These are phyloP conservation scores for Zarea fungicola DNA, from an alignment of 2,329 filamentous ascomycete species.

Conservation along the genomic window DNA sequence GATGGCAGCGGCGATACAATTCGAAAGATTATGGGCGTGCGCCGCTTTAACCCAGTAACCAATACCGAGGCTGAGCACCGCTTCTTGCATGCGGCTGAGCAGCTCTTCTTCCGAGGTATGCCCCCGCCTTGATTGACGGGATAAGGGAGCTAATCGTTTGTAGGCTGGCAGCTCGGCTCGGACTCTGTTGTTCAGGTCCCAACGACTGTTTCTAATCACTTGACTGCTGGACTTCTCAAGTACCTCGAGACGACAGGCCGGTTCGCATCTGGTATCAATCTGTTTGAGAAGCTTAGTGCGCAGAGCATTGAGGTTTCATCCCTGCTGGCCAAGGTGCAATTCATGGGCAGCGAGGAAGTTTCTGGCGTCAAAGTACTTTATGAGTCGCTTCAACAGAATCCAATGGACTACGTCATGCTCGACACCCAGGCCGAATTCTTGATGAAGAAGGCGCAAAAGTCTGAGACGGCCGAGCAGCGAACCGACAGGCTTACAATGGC, in stretches of 20 bases:
- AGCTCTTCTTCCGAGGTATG: slow-evolving; percentile 85
- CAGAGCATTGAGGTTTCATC: slow-evolving; percentile 94
- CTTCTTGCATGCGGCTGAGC: slow-evolving; percentile 90
- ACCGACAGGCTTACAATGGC: slow-evolving; percentile 75
- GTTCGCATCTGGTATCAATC: slow-evolving; percentile 90
- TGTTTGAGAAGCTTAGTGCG: slow-evolving; percentile 91
- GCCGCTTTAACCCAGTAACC: slow-evolving; percentile 94
- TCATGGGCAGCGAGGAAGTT: slow-evolving; percentile 97
- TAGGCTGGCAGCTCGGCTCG: slow-evolving; percentile 91
- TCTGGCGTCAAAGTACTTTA: slow-evolving; percentile 84
- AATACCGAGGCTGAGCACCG: slow-evolving; percentile 98
- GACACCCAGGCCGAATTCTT: slow-evolving; percentile 93
- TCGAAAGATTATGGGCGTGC: slow-evolving; percentile 93
- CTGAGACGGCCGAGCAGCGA: slow-evolving; percentile 48
- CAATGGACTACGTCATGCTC: slow-evolving; percentile 96
- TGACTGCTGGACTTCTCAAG: slow-evolving; percentile 86
- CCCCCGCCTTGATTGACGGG: neutral
- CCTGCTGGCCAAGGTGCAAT: slow-evolving; percentile 80
- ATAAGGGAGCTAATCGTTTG: slow-evolving; percentile 15
- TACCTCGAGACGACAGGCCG: slow-evolving; percentile 95
- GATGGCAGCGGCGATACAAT: slow-evolving; percentile 92
- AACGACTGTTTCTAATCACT: slow-evolving; percentile 91
- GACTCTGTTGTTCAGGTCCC: slow-evolving; percentile 97
- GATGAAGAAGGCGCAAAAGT: slow-evolving; percentile 68
- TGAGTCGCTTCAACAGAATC: slow-evolving; percentile 80